A percentile compares a stretch with the other conserved stretches of the same genome.
phyloP scores from a whole-genome alignment of 345 rosid genomes.

The Hibiscus mutabilis region DNA sequence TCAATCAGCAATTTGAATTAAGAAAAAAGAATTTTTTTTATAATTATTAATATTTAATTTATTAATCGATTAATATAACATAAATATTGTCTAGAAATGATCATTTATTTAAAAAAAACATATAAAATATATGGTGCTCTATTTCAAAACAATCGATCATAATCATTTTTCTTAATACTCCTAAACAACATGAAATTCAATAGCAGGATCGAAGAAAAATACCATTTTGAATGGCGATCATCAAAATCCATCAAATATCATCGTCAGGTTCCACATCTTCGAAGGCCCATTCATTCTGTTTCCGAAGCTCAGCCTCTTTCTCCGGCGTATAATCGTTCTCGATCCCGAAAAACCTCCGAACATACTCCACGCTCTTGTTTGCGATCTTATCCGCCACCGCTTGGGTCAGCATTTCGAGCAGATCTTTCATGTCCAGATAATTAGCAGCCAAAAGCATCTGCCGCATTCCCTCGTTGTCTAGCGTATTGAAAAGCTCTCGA shows the following conservation, averaged over 20 bases:
- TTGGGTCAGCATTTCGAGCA: slow-evolving; percentile 25
- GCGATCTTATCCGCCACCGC: slow-evolving; percentile 26
- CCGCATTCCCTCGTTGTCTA: slow-evolving; percentile 13
- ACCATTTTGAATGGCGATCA: too few species aligned
- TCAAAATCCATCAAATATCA: not conserved
- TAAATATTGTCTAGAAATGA: too few species aligned
- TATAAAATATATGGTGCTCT: too few species aligned
- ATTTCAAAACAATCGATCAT: too few species aligned
- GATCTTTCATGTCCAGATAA: slow-evolving; percentile 23
- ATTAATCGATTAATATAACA: too few species aligned
- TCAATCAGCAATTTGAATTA: too few species aligned
- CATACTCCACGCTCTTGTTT: slow-evolving; percentile 38
- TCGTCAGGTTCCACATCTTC: slow-evolving; percentile 20
- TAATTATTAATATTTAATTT: too few species aligned
- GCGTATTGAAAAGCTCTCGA: slow-evolving; percentile 2
- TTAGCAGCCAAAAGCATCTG: slow-evolving; percentile 30
- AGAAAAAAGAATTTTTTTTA: too few species aligned
- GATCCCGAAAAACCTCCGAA: slow-evolving; percentile 29
- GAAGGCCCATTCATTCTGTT: slow-evolving; percentile 28
- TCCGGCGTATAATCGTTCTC: slow-evolving; percentile 30
- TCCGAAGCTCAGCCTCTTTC: slow-evolving; percentile 25
- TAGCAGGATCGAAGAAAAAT: too few species aligned
- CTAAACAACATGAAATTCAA: not conserved
- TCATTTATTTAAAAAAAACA: too few species aligned
- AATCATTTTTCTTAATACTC: too few species aligned